These are phyloP conservation scores for Ehretia macrophylla DNA, from an alignment of 257 asterid genomes.

Conservation along the genomic window DNA sequence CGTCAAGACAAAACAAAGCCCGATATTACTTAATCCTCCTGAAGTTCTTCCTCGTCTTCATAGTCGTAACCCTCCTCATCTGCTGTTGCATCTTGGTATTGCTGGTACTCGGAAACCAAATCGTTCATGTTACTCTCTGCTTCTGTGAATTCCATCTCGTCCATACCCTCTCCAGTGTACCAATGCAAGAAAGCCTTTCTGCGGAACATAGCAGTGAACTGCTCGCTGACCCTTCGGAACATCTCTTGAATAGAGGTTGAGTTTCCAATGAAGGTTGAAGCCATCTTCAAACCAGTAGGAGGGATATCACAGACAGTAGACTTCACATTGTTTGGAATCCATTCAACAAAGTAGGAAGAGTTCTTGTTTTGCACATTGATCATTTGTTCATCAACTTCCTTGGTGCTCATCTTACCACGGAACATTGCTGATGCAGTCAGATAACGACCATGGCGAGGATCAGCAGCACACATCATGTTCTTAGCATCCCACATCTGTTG, in stretches of 20 bases:
- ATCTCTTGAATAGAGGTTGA: conserved; percentile 65
- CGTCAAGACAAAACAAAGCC: too few species aligned
- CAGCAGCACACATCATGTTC: conserved; percentile 82
- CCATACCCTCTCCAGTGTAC: conserved; percentile 73
- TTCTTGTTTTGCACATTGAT: conserved; percentile 64
- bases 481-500: conserved; percentile 88
- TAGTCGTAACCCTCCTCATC: conserved; percentile 66
- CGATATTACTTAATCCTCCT: conserved; percentile 31
- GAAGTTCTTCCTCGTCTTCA: conserved; percentile 51
- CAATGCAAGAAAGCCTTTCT: conserved; percentile 70
- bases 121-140: conserved; percentile 82
- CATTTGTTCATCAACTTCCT: conserved; percentile 68
- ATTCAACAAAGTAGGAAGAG: conserved; percentile 63
- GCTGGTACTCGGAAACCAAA: conserved; percentile 76
- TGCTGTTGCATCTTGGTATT: conserved; percentile 74
- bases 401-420: conserved; percentile 69
- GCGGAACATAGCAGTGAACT: conserved; percentile 69
- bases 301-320: conserved; percentile 72
- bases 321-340: conserved; percentile 69
- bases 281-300: conserved; percentile 65
- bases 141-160: conserved; percentile 65
- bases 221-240: conserved; percentile 63
- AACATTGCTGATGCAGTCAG: conserved; percentile 62
- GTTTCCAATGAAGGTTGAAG: conserved; percentile 63
- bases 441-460: conserved; percentile 67